phyloP scores from a whole-genome alignment of 2,329 filamentous ascomycete species.

The Lecanicillium sp. region DNA sequence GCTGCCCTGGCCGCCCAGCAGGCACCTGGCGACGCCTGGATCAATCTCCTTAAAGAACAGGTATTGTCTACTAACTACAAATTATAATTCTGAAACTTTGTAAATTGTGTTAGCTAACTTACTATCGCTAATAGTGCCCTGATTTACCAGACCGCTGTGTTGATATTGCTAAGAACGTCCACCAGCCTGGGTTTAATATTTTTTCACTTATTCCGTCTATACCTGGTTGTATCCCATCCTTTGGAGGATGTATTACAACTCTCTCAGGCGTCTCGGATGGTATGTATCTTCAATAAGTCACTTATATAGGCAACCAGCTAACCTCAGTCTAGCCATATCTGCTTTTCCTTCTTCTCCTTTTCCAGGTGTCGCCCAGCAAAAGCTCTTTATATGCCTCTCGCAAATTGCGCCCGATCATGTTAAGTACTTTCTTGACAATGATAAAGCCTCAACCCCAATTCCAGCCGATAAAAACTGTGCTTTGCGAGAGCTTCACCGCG shows the following conservation, averaged over 20 bases:
- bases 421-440: neutral
- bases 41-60: constrained; percentile 2
- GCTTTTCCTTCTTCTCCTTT: too few relatives aligned
- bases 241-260: neutral
- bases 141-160: neutral
- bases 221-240: neutral
- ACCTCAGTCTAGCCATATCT: neutral
- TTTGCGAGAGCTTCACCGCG: constrained; percentile 3
- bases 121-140: constrained; percentile 3
- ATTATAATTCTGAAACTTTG: constrained; percentile 1
- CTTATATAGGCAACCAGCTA: constrained; percentile 1
- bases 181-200: neutral
- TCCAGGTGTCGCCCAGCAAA: neutral
- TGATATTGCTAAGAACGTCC: constrained; percentile 2
- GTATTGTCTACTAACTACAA: neutral
- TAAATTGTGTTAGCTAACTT: constrained; percentile 2
- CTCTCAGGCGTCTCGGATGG: neutral
- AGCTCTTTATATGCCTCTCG: neutral
- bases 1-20: constrained; percentile 1
- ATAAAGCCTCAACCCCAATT: neutral
- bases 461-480: neutral
- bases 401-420: constrained; percentile 3
- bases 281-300: constrained; percentile 2
- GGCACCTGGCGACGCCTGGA: constrained; percentile 2
- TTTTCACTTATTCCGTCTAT: neutral